These are phyloP conservation scores for Pythium volutum DNA, from an alignment of 352 stramenopile genomes.

Conservation along the genomic window DNA sequence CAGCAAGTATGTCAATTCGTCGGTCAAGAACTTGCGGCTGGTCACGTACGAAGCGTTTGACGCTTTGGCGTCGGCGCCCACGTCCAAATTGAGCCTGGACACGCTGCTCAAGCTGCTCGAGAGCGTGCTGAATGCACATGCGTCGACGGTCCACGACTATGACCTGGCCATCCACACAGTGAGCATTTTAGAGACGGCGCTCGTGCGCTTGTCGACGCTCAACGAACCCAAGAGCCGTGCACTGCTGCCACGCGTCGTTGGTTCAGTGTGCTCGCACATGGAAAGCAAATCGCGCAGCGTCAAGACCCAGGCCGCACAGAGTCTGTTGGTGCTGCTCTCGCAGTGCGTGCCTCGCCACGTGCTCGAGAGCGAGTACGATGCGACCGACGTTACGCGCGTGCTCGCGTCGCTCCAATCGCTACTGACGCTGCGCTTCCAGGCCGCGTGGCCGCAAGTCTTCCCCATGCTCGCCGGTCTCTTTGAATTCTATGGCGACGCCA, in stretches of 20 bases:
- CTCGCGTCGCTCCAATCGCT: constrained; percentile 77
- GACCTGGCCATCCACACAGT: constrained; percentile 64
- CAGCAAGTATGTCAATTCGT: constrained; percentile 68
- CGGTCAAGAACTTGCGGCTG: constrained; percentile 70
- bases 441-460: constrained; percentile 80
- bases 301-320: constrained; percentile 62
- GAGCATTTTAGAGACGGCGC: constrained; percentile 55
- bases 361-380: constrained; percentile 52
- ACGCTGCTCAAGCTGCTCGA: constrained; percentile 60
- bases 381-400: constrained; percentile 61
- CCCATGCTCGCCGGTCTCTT: constrained; percentile 68
- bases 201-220: constrained; percentile 59
- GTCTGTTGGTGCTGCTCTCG: constrained; percentile 62
- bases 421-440: constrained; percentile 80
- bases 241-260: constrained; percentile 75
- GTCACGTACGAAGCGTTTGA: constrained; percentile 79
- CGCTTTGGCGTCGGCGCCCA: constrained; percentile 43
- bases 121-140: constrained; percentile 59
- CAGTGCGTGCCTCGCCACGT: constrained; percentile 48
- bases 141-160: constrained; percentile 54
- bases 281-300: constrained; percentile 53
- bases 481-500: constrained; percentile 59
- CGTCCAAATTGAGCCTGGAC: constrained; percentile 64
- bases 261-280: constrained; percentile 67
- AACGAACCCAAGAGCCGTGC: constrained; percentile 60